These are phyloP conservation scores for Candida maltosa DNA, from an alignment of 805 yeast species.

Conservation along the genomic window DNA sequence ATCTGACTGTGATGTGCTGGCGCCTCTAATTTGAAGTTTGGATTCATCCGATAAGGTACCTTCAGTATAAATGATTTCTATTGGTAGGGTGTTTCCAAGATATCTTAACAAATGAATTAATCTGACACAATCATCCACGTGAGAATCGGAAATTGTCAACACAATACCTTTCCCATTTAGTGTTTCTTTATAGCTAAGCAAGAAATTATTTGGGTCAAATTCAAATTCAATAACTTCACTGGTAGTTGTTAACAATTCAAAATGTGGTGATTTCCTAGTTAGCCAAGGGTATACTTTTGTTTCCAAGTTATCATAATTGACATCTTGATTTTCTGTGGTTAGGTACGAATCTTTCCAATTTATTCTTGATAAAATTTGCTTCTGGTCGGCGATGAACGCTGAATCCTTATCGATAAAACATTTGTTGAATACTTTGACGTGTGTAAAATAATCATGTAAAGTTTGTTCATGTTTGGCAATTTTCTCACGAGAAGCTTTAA, in stretches of 20 bases:
- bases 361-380: constrained; percentile 4
- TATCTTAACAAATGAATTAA: constrained; percentile 26
- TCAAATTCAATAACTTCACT: constrained; percentile 2
- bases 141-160: constrained; percentile 25
- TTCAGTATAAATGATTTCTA: constrained; percentile 24
- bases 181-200: constrained; percentile 8
- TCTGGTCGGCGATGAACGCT: constrained; percentile 7
- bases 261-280: constrained; percentile 16
- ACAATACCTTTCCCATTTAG: constrained; percentile 33
- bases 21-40: constrained; percentile 16
- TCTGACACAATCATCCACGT: constrained; percentile 18
- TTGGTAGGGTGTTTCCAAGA: constrained; percentile 27
- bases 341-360: background rate
- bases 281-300: constrained; percentile 22
- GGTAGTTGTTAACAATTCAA: constrained; percentile 4
- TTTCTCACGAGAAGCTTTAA: constrained; percentile 3
- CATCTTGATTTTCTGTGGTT: background rate
- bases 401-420: constrained; percentile 15
- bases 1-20: constrained; percentile 10
- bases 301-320: constrained; percentile 9
- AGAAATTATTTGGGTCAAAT: constrained; percentile 3
- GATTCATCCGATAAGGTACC: constrained; percentile 23
- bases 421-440: constrained; percentile 20
- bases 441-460: constrained; percentile 21
- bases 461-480: constrained; percentile 16